These are phyloP conservation scores for Vachellia collinsii DNA, from an alignment of 306 rosid species.

Conservation along the genomic window DNA sequence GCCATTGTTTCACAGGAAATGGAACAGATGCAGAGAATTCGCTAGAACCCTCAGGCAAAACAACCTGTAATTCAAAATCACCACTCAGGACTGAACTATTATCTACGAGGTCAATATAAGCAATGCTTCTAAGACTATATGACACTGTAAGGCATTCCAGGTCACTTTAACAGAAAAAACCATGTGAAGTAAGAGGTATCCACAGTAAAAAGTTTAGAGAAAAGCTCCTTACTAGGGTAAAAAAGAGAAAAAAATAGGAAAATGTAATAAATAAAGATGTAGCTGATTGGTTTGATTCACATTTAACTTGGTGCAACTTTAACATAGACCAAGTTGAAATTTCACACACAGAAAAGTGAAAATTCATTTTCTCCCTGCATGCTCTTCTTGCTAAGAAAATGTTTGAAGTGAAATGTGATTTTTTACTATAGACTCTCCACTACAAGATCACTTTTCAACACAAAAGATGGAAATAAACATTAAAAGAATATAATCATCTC, in stretches of 20 bases:
- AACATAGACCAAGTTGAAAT: slow-evolving; percentile 17
- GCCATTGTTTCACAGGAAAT: slow-evolving; percentile 71
- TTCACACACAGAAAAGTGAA: slow-evolving; percentile 19
- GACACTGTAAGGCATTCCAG: background rate
- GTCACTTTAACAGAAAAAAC: background rate
- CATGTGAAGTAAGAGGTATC: background rate
- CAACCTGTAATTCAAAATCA: slow-evolving; percentile 72
- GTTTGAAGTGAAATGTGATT: slow-evolving; percentile 23
- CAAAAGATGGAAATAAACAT: background rate
- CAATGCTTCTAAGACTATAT: slow-evolving; percentile 24
- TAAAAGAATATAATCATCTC: background rate
- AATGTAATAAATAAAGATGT: background rate
- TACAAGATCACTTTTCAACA: slow-evolving; percentile 15
- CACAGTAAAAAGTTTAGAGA: background rate
- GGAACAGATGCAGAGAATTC: slow-evolving; percentile 76
- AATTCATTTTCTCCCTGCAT: slow-evolving; percentile 1
- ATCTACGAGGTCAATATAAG: slow-evolving; percentile 26
- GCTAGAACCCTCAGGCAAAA: slow-evolving; percentile 93
- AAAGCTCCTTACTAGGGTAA: background rate
- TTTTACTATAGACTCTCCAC: slow-evolving; percentile 19
- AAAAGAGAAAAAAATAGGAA: background rate
- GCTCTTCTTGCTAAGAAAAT: slow-evolving; percentile 4
- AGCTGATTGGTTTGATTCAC: slow-evolving; percentile 7
- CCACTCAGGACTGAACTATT: slow-evolving; percentile 15
- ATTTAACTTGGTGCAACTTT: slow-evolving; percentile 15